phyloP scores from a whole-genome alignment of 208 protist genomes.

The Blechomonas ayalai region DNA sequence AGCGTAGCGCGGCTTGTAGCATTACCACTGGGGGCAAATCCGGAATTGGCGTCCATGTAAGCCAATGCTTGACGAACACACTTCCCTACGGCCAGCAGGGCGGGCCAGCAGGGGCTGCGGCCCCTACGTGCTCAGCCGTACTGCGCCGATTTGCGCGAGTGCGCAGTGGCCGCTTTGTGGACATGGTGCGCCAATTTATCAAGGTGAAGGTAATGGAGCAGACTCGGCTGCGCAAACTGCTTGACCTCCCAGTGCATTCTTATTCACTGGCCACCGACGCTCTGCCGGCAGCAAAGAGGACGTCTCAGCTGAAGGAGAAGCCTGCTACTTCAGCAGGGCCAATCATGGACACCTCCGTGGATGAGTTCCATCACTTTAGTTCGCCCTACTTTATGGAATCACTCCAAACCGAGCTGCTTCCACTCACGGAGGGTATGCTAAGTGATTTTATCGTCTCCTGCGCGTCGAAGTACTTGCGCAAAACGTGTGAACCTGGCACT shows the following conservation, averaged over 20 bases:
- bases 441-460: conserved; percentile 62
- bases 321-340: too few relatives aligned
- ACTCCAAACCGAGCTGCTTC: conserved; percentile 58
- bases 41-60: not conserved
- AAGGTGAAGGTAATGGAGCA: conserved; percentile 49
- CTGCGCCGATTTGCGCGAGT: conserved; percentile 1
- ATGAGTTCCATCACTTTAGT: not conserved
- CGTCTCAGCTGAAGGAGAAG: too few relatives aligned
- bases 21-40: not conserved
- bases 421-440: conserved; percentile 66
- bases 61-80: not conserved
- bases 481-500: conserved; percentile 95
- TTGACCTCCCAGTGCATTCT: conserved; percentile 28
- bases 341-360: not conserved
- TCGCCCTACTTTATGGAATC: conserved; percentile 26
- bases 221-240: conserved; percentile 29
- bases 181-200: conserved; percentile 76
- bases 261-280: not conserved
- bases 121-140: not conserved
- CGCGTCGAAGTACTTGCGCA: conserved; percentile 75
- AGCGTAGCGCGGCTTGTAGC: not conserved
- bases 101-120: not conserved
- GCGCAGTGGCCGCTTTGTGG: conserved; percentile 57
- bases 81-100: conserved; percentile 10
- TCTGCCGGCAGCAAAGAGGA: not conserved